phyloP scores from a whole-genome alignment of 768 basidiomycete genomes.

The Hydnomerulius pinastri region DNA sequence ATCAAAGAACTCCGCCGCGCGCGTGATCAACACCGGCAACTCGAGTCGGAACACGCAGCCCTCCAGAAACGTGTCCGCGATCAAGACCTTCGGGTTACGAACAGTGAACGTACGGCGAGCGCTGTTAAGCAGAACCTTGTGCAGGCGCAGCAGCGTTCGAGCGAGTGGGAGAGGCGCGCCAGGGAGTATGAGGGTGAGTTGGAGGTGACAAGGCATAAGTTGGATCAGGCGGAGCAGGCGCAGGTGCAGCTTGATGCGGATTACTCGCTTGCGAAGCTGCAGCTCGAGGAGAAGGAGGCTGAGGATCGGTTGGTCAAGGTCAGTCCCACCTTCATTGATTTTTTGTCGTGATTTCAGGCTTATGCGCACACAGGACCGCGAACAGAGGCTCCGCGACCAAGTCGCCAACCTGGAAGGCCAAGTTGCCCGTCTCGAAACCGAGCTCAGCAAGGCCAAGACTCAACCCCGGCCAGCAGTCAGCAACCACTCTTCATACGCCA shows the following conservation, averaged over 20 bases:
- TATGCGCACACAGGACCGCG: conserved; percentile 56
- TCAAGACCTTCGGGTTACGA: conserved; percentile 60
- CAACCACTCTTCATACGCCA: conserved; percentile 40
- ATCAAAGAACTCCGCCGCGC: conserved; percentile 65
- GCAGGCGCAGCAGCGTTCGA: conserved; percentile 74
- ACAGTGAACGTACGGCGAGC: conserved; percentile 59
- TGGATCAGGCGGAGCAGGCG: conserved; percentile 69
- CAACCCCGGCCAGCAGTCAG: conserved; percentile 29
- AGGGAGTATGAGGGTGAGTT: conserved; percentile 69
- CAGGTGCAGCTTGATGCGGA: conserved; percentile 72
- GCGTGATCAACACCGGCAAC: conserved; percentile 56
- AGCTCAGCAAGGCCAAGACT: conserved; percentile 51
- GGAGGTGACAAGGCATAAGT: conserved; percentile 55
- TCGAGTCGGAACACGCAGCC: conserved; percentile 67
- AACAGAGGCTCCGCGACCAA: conserved; percentile 68
- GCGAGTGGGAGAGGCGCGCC: conserved; percentile 81
- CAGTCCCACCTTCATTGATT: conserved; percentile 9
- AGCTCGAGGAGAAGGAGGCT: conserved; percentile 76
- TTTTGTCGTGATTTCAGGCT: conserved; percentile 2
- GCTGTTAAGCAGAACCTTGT: conserved; percentile 63
- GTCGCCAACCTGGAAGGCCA: conserved; percentile 63
- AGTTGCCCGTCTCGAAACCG: conserved; percentile 55
- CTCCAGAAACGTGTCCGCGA: conserved; percentile 77
- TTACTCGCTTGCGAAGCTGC: conserved; percentile 62
- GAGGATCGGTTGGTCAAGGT: conserved; percentile 71